Evolutionary conservation across 148 eudicot species (phyloP).

Genomic region (Persicaria maculosa): DNA sequence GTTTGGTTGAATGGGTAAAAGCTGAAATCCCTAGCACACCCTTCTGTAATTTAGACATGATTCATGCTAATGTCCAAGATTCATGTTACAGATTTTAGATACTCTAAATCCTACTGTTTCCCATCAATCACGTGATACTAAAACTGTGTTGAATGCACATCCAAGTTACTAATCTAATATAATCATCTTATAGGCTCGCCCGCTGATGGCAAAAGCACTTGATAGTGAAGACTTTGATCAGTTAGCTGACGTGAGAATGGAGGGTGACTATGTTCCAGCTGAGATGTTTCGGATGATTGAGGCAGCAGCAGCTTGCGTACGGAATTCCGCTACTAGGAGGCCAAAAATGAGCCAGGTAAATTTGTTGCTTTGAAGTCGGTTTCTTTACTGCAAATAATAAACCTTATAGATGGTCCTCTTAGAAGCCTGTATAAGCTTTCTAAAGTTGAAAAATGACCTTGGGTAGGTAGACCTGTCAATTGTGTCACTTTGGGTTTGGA

Average conservation of each 20-base stretch:
- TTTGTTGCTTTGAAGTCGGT: neutral
- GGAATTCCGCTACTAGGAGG: constrained; percentile 78
- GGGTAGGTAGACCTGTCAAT: too few species aligned
- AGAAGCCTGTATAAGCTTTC: too few species aligned
- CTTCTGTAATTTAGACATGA: neutral
- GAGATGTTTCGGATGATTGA: constrained; percentile 88
- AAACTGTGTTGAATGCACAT: too few species aligned
- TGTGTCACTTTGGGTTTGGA: too few species aligned
- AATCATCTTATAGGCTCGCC: constrained; percentile 57
- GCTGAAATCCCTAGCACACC: constrained; percentile 2
- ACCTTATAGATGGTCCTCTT: neutral
- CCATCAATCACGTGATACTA: too few species aligned
- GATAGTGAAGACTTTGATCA: constrained; percentile 62
- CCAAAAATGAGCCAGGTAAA: constrained; percentile 92
- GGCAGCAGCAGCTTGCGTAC: constrained; percentile 94
- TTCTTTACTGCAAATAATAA: neutral
- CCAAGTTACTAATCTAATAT: neutral
- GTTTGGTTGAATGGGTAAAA: constrained; percentile 98
- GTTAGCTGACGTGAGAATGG: constrained; percentile 63
- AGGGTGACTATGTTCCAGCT: constrained; percentile 44
- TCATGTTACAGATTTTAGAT: too few species aligned
- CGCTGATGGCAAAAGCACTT: constrained; percentile 68
- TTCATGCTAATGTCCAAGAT: neutral
- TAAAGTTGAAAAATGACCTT: too few species aligned
- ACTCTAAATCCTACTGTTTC: too few species aligned